These are phyloP conservation scores for Colletotrichum musae DNA, from an alignment of 2,329 filamentous ascomycete species.

Conservation along the genomic window DNA sequence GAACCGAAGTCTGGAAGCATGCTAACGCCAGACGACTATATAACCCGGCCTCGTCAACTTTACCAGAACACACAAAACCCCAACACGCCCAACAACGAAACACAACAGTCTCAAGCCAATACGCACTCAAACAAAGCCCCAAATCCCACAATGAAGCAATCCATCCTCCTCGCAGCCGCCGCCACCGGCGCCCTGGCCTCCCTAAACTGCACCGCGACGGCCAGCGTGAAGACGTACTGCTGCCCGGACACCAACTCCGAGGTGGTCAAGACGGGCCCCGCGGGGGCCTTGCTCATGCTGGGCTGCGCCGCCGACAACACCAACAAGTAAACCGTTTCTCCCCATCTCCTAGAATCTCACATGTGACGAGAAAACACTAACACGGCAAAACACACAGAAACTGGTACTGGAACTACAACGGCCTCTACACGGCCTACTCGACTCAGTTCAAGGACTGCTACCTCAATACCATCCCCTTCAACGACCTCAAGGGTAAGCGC, in stretches of 20 bases:
- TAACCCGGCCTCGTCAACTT: neutral
- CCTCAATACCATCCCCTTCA: slow-evolving; percentile 37
- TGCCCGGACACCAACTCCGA: slow-evolving; percentile 40
- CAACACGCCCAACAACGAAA: neutral
- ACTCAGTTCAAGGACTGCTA: slow-evolving; percentile 41
- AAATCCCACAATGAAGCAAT: slow-evolving; percentile 22
- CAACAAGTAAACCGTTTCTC: too few species aligned
- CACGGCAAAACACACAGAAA: too few species aligned
- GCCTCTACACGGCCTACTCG: slow-evolving; percentile 40
- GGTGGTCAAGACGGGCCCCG: slow-evolving; percentile 39
- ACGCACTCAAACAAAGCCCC: accelerated
- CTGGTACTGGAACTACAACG: slow-evolving; percentile 43
- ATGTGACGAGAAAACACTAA: too few species aligned
- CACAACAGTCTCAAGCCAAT: neutral
- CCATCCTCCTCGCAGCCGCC: slow-evolving; percentile 14
- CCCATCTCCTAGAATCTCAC: too few species aligned
- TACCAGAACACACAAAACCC: too few species aligned
- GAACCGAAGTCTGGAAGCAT: too few species aligned
- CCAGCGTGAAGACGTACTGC: slow-evolving; percentile 40
- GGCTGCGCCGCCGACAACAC: slow-evolving; percentile 40
- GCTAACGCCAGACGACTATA: neutral
- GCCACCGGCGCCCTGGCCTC: slow-evolving; percentile 34
- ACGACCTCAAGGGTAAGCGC: slow-evolving; percentile 36
- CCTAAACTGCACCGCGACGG: slow-evolving; percentile 40
- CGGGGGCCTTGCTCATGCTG: slow-evolving; percentile 36